These are phyloP conservation scores for Wickerhamiella alocasiicola DNA, from an alignment of 805 yeast species.

Conservation along the genomic window DNA sequence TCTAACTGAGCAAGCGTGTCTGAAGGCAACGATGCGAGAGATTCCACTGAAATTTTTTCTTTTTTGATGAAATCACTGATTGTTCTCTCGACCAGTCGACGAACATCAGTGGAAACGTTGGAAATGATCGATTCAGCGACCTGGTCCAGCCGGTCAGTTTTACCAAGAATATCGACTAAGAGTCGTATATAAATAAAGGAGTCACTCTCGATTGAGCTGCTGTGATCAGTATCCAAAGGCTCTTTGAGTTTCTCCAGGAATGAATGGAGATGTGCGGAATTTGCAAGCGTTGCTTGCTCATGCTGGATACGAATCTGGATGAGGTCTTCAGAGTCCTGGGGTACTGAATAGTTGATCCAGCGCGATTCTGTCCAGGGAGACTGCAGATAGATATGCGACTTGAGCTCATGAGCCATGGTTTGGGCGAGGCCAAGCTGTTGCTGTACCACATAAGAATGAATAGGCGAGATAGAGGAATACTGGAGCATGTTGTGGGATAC, in stretches of 20 bases:
- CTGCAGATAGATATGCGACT: constrained; percentile 53
- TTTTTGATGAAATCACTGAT: constrained; percentile 50
- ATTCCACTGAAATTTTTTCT: constrained; percentile 7
- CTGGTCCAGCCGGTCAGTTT: constrained; percentile 47
- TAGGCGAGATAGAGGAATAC: constrained; percentile 25
- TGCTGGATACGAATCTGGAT: constrained; percentile 3
- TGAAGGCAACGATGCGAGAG: constrained; percentile 7
- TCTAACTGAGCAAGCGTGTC: constrained; percentile 17
- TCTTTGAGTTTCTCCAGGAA: constrained; percentile 14
- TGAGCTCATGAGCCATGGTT: constrained; percentile 63
- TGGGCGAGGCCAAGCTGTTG: constrained; percentile 44
- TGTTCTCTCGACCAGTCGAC: constrained; percentile 46
- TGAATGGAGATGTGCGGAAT: not conserved
- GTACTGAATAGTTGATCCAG: constrained; percentile 19
- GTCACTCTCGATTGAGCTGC: constrained; percentile 26
- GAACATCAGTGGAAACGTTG: constrained; percentile 49
- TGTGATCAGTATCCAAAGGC: constrained; percentile 11
- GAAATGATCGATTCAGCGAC: constrained; percentile 43
- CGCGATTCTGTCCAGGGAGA: constrained; percentile 27
- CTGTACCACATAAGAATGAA: constrained; percentile 25
- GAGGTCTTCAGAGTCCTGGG: constrained; percentile 7
- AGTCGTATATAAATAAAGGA: constrained; percentile 44
- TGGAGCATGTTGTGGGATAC: constrained; percentile 23
- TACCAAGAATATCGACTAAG: constrained; percentile 44
- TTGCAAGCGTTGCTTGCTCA: constrained; percentile 2